Base-by-base conservation (phyloP, 2,329 filamentous ascomycete species). In the Fusarium anguioides region DNA sequence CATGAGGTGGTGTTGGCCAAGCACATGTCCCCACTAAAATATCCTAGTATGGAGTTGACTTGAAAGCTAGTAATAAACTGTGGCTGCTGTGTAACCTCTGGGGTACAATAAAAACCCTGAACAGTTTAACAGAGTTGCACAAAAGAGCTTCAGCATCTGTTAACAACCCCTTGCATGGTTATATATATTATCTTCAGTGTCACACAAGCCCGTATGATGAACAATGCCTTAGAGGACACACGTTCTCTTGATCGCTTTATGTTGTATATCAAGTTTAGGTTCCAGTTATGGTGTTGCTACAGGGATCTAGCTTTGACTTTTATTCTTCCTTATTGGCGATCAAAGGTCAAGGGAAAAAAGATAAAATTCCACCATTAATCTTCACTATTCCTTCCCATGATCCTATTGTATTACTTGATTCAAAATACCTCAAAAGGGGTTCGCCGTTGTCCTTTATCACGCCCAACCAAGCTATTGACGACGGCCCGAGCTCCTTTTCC, bases 401-500 rank as follows among this genome's bases (percentile, higher is more conserved):
- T 18, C 18, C 29, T 31, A 42, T 37, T 42, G 4, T 10, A 48
- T 18, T 18, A 15, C 27, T 29, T 23, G 23, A n/a, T 40, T 23
- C 27, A 15, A 26, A 39, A 24, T 17, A 44, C 20, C 36, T 55
- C 7, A 27, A 67, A 58, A 62, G 62, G 49, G 36, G 54, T 18
- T 65, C n/a, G 36, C 36, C 29, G 46, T 21, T 61, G 4, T 40
- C n/a, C 31, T 60, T 39, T 29, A 20, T 33, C 27, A 20, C 40
- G 33, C 24, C 18, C 15, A n/a, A 23, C 27, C 31, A 42, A 64
- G 50, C 42, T 64, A 68, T 35, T 24, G 41, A 61, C 27, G 41
- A 61, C 56, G 54, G 59, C 44, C 66, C 66, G 54, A 69, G 62
- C 62, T 69, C 47, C 36, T 49, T 50, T n/a, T 51, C 45, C 39